phyloP scores from a whole-genome alignment of 371 early-diverging fungal genomes.

The Mucor piriformis region DNA sequence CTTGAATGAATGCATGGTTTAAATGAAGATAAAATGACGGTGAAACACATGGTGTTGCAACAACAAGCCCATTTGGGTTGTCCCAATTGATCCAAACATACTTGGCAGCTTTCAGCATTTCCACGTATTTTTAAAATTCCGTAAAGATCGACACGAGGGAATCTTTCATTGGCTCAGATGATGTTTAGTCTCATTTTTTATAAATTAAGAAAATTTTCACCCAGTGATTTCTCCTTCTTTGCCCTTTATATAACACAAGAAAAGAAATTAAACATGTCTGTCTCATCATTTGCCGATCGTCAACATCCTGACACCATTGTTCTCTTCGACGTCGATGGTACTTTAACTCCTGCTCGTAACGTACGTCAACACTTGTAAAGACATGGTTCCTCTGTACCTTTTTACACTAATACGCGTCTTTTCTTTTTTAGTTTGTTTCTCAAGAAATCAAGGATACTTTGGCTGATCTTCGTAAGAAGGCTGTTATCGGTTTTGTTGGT shows the following conservation, averaged over 20 bases:
- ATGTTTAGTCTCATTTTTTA: background rate
- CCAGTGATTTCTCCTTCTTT: background rate
- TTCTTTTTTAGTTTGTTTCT: conserved; percentile 56
- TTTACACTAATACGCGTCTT: background rate
- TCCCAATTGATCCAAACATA: too few relatives aligned
- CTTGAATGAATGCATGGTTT: too few relatives aligned
- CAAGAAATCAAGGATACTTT: conserved; percentile 85
- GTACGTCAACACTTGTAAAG: conserved; percentile 40
- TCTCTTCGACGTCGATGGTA: conserved; percentile 99
- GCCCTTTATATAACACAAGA: background rate
- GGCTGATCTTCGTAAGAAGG: conserved; percentile 83
- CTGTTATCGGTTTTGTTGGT: conserved; percentile 98
- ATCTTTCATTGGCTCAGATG: background rate
- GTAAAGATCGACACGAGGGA: background rate
- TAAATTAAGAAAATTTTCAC: background rate
- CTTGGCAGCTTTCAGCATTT: too few relatives aligned
- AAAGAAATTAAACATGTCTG: conserved; percentile 21
- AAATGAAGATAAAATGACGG: too few relatives aligned
- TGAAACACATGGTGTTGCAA: too few relatives aligned
- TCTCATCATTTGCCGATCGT: conserved; percentile 56
- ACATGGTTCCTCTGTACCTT: background rate
- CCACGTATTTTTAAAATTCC: too few relatives aligned
- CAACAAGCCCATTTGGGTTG: too few relatives aligned
- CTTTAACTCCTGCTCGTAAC: conserved; percentile 95
- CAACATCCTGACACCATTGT: conserved; percentile 82